These are phyloP conservation scores for Alternaria sp. DNA, from an alignment of 2,329 filamentous ascomycete species.

Conservation along the genomic window DNA sequence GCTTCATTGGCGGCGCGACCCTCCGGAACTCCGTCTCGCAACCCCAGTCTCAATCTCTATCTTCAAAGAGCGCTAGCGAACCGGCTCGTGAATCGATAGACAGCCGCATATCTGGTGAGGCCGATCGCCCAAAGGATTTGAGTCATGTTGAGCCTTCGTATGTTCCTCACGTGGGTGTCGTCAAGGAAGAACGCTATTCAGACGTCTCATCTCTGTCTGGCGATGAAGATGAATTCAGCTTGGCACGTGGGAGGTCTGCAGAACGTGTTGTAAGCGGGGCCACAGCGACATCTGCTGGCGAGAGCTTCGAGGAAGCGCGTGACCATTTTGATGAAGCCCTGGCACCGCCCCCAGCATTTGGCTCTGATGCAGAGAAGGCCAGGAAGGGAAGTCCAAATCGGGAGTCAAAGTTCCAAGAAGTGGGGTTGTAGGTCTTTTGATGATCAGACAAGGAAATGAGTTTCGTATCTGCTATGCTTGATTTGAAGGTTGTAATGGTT, in stretches of 20 bases:
- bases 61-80: constrained; percentile 6
- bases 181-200: constrained; percentile 26
- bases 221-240: constrained; percentile 11
- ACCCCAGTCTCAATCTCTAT: constrained; percentile 18
- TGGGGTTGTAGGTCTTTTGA: constrained; percentile 28
- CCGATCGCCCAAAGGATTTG: constrained; percentile 16
- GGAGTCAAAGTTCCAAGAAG: constrained; percentile 45
- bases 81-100: constrained; percentile 12
- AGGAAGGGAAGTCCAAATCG: constrained; percentile 39
- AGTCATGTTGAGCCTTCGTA: constrained; percentile 21
- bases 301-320: constrained; percentile 61
- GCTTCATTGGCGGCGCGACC: constrained; percentile 54
- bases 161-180: constrained; percentile 16
- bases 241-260: constrained; percentile 28
- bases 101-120: constrained; percentile 3
- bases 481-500: not conserved
- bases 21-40: constrained; percentile 34
- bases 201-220: constrained; percentile 46
- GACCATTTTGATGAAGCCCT: constrained; percentile 57
- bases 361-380: constrained; percentile 27
- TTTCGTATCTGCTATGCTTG: not conserved
- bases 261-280: constrained; percentile 32
- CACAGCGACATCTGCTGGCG: constrained; percentile 46
- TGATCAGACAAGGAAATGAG: not conserved
- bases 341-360: constrained; percentile 50